These are phyloP conservation scores for Rhodomyrtus psidioides DNA, from an alignment of 441 rosid genomes.

Conservation along the genomic window DNA sequence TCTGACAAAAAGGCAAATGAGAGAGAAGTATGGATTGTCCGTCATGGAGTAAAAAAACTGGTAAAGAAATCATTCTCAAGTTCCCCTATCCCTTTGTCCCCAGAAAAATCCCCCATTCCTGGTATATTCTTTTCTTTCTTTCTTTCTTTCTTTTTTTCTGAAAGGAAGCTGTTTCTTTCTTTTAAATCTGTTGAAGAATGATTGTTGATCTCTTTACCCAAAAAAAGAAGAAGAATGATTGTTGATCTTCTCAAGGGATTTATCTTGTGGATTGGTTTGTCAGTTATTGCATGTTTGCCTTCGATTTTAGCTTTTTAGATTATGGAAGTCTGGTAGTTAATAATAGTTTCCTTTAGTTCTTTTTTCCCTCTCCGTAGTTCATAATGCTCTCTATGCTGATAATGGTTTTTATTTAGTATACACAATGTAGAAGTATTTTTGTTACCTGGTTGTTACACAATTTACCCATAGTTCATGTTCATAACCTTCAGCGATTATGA, in stretches of 20 bases:
- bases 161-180: background rate
- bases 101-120: background rate
- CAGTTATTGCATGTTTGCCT: background rate
- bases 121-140: background rate
- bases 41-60: constrained; percentile 67
- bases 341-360: background rate
- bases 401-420: background rate
- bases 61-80: constrained; percentile 32
- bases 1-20: constrained; percentile 97
- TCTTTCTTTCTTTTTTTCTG: background rate
- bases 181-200: background rate
- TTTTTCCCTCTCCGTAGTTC: background rate
- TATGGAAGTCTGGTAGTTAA: background rate
- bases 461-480: background rate
- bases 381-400: background rate
- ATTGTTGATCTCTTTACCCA: background rate
- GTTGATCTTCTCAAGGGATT: background rate
- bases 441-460: background rate
- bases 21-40: constrained; percentile 92
- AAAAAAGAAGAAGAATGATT: background rate
- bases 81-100: background rate
- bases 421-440: background rate
- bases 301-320: background rate
- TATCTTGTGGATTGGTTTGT: background rate
- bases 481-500: background rate